Base-by-base conservation (phyloP, 352 stramenopile species). In the Globisporangium irregulare region DNA sequence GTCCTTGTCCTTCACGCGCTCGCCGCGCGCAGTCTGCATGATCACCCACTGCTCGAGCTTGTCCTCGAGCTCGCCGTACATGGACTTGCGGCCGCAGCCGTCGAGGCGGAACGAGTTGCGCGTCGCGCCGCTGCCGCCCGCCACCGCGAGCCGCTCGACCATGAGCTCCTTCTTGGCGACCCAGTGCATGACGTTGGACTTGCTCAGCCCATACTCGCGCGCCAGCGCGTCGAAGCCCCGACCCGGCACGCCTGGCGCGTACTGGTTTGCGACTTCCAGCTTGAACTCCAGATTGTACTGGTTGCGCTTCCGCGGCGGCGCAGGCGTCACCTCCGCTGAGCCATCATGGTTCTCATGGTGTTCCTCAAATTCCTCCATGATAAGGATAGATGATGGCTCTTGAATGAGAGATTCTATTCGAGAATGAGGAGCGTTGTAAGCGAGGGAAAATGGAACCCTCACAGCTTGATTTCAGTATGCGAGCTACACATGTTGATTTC, bases 211-310 rank as follows among this genome's bases (percentile, higher is more conserved):
- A 46, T 67, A 66, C 59, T 67, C 50, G 5, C 66, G 66, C 53
- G 66, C 66, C 27, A 71, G 66, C 10, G 66, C 61, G n/a, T 71
- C 66, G 10, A 71, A 71, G n/a, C 59, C 53, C 6, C 53, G 54
- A 8, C 66, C 66, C 10, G 32, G 14, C 29, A 67, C 53, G 18
- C 46, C 46, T 6, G 66, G 59, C 15, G 41, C 38, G 66, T 71
- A 71, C 59, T 71, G 66, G 24, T 20, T 66, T 25, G 66, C 66
- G 1, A 71, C 59, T 27, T 67, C 50, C 20, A 71, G 66, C 53
- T 71, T 71, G 59, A 71, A 71, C 59, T 71, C 66, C 59, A 71
- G 66, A n/a, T 66, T 71, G 66, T 71, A 71, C 66, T 71, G 66
- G 51, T 67, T 71, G 59, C 66, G 59, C 38, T 64, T 71, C 25